Evolutionary conservation across 2,329 filamentous ascomycete genomes (phyloP), one percentile per base, ranked within the genome.

Genomic region (Plectosphaerella sp.): DNA sequence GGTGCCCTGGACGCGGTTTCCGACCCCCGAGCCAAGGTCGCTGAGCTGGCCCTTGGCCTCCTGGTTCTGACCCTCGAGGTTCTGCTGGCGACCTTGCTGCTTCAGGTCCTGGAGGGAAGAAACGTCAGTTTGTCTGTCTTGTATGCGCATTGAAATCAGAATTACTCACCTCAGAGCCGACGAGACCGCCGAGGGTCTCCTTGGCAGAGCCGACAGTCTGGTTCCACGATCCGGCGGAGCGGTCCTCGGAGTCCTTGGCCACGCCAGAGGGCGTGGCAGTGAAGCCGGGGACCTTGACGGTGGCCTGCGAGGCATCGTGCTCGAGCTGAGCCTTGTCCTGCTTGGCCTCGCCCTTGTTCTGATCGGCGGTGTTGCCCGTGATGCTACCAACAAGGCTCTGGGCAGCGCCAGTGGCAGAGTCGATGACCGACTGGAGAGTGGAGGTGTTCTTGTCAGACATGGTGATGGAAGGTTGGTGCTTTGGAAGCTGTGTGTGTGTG

Each of bases 171-270:
- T 94, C 87, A 57, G 82, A 84, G 54, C 92, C 93, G 24, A 93
- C 59, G 5, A 93, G 61, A 16, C 86, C 85, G 53, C 93, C 93
- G 1, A 94, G 57, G 5, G 85, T 76, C 67, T 97, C 90, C 76
- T 97, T 97, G 43, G 86, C 86, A 1, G 87, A 82, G 49, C 92
- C 93, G n/a, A 92, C 65, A 5, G 91, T 96, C 73, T 97, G 92
- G 75, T 96, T 90, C 85, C 88, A 95, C 16, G 79, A 78, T 43
- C 93, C 92, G 16, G 82, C 67, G 20, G 78, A 74, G 58, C 91
- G 89, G 67, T 93, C 77, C 11, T 85, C 76, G 69, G 89, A 77
- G 69, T 96, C 90, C 59, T 82, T 78, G 56, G 86, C 80, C 47
- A 88, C 75, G 47, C 90, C 90, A 0, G 83, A 81, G 48, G 85